Base-by-base conservation (phyloP, 768 basidiomycete genomes). In the Leucogyrophana mollusca region DNA sequence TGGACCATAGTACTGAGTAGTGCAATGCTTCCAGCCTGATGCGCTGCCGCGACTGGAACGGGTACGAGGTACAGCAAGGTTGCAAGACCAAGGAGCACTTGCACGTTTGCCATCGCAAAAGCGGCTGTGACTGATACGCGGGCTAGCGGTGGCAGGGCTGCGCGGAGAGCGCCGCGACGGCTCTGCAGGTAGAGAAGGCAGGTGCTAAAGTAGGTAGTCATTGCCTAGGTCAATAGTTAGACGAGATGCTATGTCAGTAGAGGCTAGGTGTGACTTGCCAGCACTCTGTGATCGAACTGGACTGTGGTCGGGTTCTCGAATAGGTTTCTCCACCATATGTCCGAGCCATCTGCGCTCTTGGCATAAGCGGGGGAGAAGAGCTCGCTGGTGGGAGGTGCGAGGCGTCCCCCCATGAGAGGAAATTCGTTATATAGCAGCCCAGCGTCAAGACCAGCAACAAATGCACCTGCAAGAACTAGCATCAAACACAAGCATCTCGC, bases 361-460 rank as follows among this genome's bases (percentile, higher is more conserved):
- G 92, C 80, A 63, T 96, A 98, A 6, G 73, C 71, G 1, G 76
- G 60, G 21, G 89, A 83, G 61, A 94, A 81, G 20, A 99, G 77
- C 64, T 98, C 96, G 30, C 85, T 79, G 6, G 71, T 50, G 0
- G 94, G 93, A 3, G 96, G 96, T 3, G 80, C 78, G 13, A 97
- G 65, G 13, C 83, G 77, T 6, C 88, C 94, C 30, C 92, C 95
- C 95, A 99, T 99, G 4, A 87, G 68, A 0, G 96, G 96, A 71
- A 96, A 99, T 60, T 98, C 95, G 61, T 99, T 99, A 70, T 98
- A 98, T n/a, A 94, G 64, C 44, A 99, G 68, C 11, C 96, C 96
- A 1, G 96, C 96, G 63, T 99, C 96, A 34, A 99, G 75, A 11
- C 96, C 96, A 30, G 96, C 96, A 22, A 99, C 96, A 57, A 99